A percentile compares a stretch with the other conserved stretches of the same genome.
Conservation (phyloP, 495 filamentous ascomycete genomes). For the Xylaria grammica region DNA sequence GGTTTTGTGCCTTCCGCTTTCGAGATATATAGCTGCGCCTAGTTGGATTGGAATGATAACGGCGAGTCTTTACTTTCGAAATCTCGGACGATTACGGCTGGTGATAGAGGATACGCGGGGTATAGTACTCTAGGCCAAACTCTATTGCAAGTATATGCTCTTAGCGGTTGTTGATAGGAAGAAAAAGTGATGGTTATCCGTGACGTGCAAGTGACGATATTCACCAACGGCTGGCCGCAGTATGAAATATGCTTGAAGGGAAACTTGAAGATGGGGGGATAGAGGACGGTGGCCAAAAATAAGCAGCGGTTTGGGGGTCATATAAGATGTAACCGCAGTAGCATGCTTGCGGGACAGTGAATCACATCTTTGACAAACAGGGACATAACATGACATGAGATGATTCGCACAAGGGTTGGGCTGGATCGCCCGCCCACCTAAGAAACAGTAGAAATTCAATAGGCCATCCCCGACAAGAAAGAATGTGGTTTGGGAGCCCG, state of each 20-base stretch:
- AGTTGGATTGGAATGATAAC: neutral
- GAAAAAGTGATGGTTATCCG: neutral
- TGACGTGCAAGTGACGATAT: neutral
- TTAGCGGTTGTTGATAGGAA: neutral
- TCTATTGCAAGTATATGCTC: neutral
- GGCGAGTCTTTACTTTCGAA: neutral
- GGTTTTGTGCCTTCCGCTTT: neutral
- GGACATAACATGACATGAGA: constrained; percentile 13
- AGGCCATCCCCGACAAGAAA: neutral
- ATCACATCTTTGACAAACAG: constrained; percentile 12
- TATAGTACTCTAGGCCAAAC: neutral
- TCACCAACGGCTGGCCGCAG: neutral
- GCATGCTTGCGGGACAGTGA: constrained; percentile 8
- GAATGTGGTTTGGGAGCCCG: neutral
- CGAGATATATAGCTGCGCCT: constrained; percentile 2
- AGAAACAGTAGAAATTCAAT: constrained; percentile 4
- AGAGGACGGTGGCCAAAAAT: constrained; percentile 11
- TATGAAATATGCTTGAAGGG: neutral
- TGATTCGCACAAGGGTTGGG: constrained; percentile 15
- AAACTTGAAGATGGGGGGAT: constrained; percentile 1
- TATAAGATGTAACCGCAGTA: neutral
- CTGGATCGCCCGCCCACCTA: neutral
- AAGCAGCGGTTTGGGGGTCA: constrained; percentile 11
- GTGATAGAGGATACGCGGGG: neutral
- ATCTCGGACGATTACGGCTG: neutral